phyloP scores from a whole-genome alignment of 2,329 filamentous ascomycete genomes.

The Phoma sp. region DNA sequence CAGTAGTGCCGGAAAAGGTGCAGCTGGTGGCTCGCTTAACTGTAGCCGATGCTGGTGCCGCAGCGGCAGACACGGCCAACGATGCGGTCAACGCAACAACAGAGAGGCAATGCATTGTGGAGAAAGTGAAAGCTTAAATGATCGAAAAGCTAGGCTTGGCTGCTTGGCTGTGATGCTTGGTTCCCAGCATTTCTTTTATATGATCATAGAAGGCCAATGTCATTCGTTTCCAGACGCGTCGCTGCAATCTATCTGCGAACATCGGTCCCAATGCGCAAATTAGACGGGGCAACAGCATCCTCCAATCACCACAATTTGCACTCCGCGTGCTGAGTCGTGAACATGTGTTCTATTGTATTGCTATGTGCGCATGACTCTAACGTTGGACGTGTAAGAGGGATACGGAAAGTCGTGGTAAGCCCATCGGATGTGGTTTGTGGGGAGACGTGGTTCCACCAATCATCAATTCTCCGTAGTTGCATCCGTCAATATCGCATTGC shows the following conservation, averaged over 20 bases:
- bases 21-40: slow-evolving; percentile 49
- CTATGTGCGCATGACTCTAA: not conserved
- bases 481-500: not conserved
- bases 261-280: slow-evolving; percentile 5
- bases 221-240: slow-evolving; percentile 3
- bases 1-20: slow-evolving; percentile 56
- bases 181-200: slow-evolving; percentile 15
- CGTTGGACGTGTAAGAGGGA: not conserved
- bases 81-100: slow-evolving; percentile 22
- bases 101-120: slow-evolving; percentile 24
- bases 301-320: slow-evolving; percentile 9
- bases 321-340: not conserved
- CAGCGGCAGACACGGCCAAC: slow-evolving; percentile 28
- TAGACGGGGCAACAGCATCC: slow-evolving; percentile 3
- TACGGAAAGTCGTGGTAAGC: not conserved
- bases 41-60: slow-evolving; percentile 32
- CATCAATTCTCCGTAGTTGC: slow-evolving; percentile 3
- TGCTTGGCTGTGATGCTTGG: slow-evolving; percentile 26
- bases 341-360: not conserved
- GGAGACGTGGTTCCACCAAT: slow-evolving; percentile 14
- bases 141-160: slow-evolving; percentile 11
- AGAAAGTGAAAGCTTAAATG: slow-evolving; percentile 6
- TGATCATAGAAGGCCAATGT: not conserved
- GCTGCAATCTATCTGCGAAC: slow-evolving; percentile 9
- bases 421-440: not conserved